Evolutionary conservation across 495 filamentous ascomycete species (phyloP).

Genomic region (Lophiostoma macrostomum): DNA sequence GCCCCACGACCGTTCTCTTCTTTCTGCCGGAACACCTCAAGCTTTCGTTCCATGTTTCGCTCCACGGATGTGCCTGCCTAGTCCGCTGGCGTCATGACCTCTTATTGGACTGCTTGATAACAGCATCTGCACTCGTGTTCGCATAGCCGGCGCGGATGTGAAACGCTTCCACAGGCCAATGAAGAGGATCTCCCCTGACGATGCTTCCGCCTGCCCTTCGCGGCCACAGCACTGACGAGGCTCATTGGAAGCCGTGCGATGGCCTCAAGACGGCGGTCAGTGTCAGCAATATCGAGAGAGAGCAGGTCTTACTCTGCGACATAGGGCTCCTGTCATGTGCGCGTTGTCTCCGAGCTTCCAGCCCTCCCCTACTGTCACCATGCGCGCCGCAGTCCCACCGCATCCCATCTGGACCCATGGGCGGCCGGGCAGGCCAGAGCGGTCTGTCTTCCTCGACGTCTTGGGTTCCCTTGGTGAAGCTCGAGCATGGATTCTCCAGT

Average conservation of each 20-base stretch:
- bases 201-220: not conserved
- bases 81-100: not conserved
- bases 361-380: conserved; percentile 5
- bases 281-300: not conserved
- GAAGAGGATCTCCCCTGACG: not conserved
- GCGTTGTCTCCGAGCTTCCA: not conserved
- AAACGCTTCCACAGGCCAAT: not conserved
- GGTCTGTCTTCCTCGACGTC: not conserved
- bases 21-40: too few species aligned
- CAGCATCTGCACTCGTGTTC: not conserved
- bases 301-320: conserved; percentile 22
- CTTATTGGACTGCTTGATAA: not conserved
- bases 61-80: not conserved
- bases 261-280: not conserved
- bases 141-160: not conserved
- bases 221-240: not conserved
- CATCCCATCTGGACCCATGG: conserved; percentile 3
- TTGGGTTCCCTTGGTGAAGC: conserved; percentile 6
- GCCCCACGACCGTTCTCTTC: too few species aligned
- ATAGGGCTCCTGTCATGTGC: conserved; percentile 5
- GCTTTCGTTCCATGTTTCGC: conserved; percentile 2
- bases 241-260: not conserved
- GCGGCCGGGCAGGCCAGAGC: conserved; percentile 3
- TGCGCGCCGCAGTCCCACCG: not conserved
- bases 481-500: too few species aligned